Evolutionary conservation across 495 filamentous ascomycete genomes (phyloP), one percentile per base, ranked within the genome.

Genomic region (Aspergillus steynii): DNA sequence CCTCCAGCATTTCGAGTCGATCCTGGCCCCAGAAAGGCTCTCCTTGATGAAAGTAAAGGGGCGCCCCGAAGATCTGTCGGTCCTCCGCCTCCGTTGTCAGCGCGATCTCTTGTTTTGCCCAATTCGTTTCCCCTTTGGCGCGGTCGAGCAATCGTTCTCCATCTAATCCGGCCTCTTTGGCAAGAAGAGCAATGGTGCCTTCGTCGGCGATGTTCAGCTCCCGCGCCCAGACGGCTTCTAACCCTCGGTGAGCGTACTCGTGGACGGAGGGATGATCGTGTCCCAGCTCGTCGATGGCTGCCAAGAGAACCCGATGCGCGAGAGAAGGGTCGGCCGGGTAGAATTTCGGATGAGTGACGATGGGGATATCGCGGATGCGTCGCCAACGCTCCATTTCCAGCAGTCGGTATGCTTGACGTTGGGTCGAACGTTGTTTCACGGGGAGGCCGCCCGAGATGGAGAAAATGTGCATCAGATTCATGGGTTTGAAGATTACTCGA

Each of bases 301-400:
- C 64, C 0, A 63, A 54, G 7, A 66, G 61, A 4, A 66, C 64
- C 15, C 64, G 61, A 53, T 66, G 61, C 6, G 61, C 57, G 28
- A 66, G 64, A 29, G 64, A 66, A 1, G 64, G 64, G 29, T 66
- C 61, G 20, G 58, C 64, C 1, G 61, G 64, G 45, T 63, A 66
- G 56, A 29, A 66, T 48, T 61, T 66, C n/a, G 64, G 64, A 32
- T 58, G 46, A 3, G 26, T 50, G 5, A 66, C 61, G 29, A 66
- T 50, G 1, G 61, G 57, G 25, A 66, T 66, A 7, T 63, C 45
- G 50, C 55, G 64, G 29, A 66, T 63, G 2, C 49, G 46, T 20
- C 56, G 51, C 64, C 64, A 66, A 20, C 64, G 60, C 26, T 66
- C 59, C 63, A 65, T 65, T 42, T 65, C 63, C 7, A 61, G 2